These are phyloP conservation scores for Monosporascus cannonballus DNA, from an alignment of 2,329 filamentous ascomycete genomes.

Conservation along the genomic window DNA sequence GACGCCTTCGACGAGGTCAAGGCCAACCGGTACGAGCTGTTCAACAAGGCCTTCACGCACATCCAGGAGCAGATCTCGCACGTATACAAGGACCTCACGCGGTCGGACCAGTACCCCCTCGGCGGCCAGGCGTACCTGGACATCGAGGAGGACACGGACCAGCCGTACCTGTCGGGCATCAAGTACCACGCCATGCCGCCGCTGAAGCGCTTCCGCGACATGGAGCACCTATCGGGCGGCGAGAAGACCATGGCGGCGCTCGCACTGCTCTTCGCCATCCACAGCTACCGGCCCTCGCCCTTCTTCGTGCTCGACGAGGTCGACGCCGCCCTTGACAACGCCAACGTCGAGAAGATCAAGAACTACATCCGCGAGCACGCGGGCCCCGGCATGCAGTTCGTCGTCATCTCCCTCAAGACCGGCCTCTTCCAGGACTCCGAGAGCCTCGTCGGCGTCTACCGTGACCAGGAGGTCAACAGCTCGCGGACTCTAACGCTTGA, in stretches of 20 bases:
- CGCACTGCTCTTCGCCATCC: slow-evolving; percentile 92
- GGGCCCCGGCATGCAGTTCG: slow-evolving; percentile 96
- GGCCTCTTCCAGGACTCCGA: slow-evolving; percentile 95
- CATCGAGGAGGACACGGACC: slow-evolving; percentile 88
- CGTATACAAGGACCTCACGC: slow-evolving; percentile 93
- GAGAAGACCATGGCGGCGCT: slow-evolving; percentile 99
- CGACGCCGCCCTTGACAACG: slow-evolving; percentile 95
- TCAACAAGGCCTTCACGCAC: slow-evolving; percentile 91
- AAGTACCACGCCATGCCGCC: slow-evolving; percentile 99
- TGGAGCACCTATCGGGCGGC: slow-evolving; percentile 95
- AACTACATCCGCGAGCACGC: slow-evolving; percentile 94
- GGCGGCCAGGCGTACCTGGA: slow-evolving; percentile 86
- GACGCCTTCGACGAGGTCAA: slow-evolving; percentile 81
- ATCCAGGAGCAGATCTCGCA: slow-evolving; percentile 91
- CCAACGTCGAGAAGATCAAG: slow-evolving; percentile 92
- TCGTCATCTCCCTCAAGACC: slow-evolving; percentile 94
- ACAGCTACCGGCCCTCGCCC: slow-evolving; percentile 89
- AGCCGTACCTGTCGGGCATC: slow-evolving; percentile 90
- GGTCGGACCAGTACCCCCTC: slow-evolving; percentile 85
- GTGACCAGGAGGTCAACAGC: slow-evolving; percentile 90
- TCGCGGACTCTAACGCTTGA: slow-evolving; percentile 88
- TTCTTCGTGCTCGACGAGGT: slow-evolving; percentile 99
- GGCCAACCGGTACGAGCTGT: slow-evolving; percentile 77
- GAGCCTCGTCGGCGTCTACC: slow-evolving; percentile 89
- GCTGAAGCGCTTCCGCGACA: slow-evolving; percentile 95